Evolutionary conservation across 2,329 filamentous ascomycete genomes (phyloP), one percentile per base, ranked within the genome.

Genomic region (Nannizziopsis barbatae): DNA sequence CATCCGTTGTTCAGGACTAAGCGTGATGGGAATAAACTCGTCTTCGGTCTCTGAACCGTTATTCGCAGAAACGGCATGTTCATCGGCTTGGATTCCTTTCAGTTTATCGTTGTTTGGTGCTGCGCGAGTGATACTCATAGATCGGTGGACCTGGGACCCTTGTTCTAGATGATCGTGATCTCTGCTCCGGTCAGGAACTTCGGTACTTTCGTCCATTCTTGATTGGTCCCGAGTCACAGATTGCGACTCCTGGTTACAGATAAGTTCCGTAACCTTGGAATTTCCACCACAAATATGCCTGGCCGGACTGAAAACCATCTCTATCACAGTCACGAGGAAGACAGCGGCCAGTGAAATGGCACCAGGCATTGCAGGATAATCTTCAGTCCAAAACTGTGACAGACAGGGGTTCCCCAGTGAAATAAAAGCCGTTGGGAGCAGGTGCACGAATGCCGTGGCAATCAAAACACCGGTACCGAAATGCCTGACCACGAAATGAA

Each of bases 381-480:
- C 62, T 1, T 63, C 57, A 27, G 64, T 71, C 67, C 70, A 71
- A 55, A 72, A 71, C 18, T 57, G 52, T 0, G 69, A 65, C 17
- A 73, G 60, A 58, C 82, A 85, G 38, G 81, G 81, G 53, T 84
- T 77, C 55, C 75, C 82, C 15, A 84, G 69, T 36, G 79, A 81
- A 50, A 73, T 64, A 57, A 85, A 85, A 0, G 82, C 81, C 20
- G 77, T 84, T 47, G 79, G 81, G 3, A 83, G 74, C 10, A 84
- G 72, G 67, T 90, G 85, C 20, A 90, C 84, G 59, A 92, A 92
- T 48, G 86, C 85, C 1, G 86, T 92, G 9, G 86, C 85, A 53
- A 92, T 82, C n/a, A 92, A 71, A 15, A 92, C 86, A 51, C 86
- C 86, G 1, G 86, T 92, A 59, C 86, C 84, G 55, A 86, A 84